Conservation (phyloP, 129 eudicot species). For the Helichrysum umbraculigerum region DNA sequence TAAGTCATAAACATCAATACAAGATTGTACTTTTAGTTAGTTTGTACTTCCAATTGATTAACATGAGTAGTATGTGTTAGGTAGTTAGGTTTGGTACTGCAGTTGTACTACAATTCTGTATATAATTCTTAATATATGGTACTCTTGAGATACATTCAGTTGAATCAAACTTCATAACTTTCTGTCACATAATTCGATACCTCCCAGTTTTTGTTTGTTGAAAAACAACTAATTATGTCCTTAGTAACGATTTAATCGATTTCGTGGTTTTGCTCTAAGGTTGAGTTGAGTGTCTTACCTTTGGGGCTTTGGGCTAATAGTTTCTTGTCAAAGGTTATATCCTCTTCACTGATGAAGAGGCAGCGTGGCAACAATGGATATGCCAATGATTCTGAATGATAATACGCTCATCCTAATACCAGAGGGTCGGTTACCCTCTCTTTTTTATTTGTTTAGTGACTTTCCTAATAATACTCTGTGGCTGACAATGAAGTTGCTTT, state of each 20-base stretch:
- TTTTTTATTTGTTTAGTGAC: background rate
- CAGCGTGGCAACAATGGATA: background rate
- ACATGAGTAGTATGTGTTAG: background rate
- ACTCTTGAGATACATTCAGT: slow-evolving; percentile 8
- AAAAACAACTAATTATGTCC: slow-evolving; percentile 8
- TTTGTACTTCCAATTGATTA: slow-evolving; percentile 13
- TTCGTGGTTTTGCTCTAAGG: background rate
- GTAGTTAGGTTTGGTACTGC: slow-evolving; percentile 19
- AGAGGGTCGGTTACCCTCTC: no score
- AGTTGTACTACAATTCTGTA: slow-evolving; percentile 13
- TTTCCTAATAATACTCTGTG: background rate
- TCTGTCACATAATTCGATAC: background rate
- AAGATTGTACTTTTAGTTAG: slow-evolving; percentile 21
- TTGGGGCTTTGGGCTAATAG: background rate
- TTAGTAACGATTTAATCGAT: background rate
- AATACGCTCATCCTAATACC: background rate
- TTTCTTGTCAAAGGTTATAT: background rate
- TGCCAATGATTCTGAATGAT: background rate
- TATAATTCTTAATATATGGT: background rate
- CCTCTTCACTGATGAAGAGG: background rate
- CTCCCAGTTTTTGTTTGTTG: background rate
- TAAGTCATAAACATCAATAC: background rate
- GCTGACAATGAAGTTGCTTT: background rate
- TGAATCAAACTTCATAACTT: background rate
- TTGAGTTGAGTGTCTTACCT: background rate